phyloP scores from a whole-genome alignment of 305 asterid genomes.

The Lippia alba region DNA sequence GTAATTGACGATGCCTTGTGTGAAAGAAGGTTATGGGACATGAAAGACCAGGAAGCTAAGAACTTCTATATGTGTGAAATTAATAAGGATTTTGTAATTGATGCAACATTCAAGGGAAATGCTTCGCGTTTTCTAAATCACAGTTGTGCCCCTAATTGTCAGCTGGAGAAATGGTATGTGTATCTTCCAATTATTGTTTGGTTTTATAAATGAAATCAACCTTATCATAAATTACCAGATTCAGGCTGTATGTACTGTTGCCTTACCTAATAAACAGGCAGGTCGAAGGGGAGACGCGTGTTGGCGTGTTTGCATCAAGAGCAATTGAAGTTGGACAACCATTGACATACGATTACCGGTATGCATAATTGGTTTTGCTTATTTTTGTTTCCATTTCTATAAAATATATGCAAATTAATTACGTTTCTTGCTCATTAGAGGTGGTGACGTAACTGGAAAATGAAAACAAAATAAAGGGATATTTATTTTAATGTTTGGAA shows the following conservation, averaged over 20 bases:
- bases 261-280: conserved; percentile 59
- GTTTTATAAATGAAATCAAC: conserved; percentile 12
- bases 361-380: conserved; percentile 30
- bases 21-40: conserved; percentile 89
- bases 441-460: background rate
- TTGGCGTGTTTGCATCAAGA: conserved; percentile 89
- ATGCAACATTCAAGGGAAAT: conserved; percentile 97
- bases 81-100: conserved; percentile 86
- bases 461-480: background rate
- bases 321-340: conserved; percentile 81
- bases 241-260: conserved; percentile 31
- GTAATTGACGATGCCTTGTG: conserved; percentile 91
- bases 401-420: conserved; percentile 7
- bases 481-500: too few relatives aligned
- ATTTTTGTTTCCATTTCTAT: conserved; percentile 11
- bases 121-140: conserved; percentile 90
- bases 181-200: background rate
- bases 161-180: conserved; percentile 90
- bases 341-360: conserved; percentile 91
- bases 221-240: conserved; percentile 8
- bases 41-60: conserved; percentile 75
- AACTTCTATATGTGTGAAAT: conserved; percentile 97
- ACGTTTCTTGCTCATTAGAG: background rate
- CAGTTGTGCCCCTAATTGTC: conserved; percentile 93
- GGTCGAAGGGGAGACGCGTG: conserved; percentile 88